These are phyloP conservation scores for Tetrastigma voinierianum DNA, from an alignment of 164 flowering plant species.

Conservation along the genomic window DNA sequence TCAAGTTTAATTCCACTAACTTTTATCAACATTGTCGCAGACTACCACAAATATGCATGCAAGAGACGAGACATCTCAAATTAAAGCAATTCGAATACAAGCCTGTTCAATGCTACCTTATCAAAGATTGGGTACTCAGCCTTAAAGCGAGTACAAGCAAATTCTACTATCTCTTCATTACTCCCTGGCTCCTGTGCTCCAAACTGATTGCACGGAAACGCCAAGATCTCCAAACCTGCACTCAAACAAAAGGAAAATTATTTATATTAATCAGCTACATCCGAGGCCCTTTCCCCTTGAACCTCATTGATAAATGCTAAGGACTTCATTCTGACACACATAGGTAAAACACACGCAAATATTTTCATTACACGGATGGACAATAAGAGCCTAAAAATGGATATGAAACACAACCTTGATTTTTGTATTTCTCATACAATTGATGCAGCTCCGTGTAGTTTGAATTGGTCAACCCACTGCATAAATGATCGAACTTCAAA, in stretches of 20 bases:
- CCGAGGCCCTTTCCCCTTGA: neutral
- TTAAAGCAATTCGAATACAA: neutral
- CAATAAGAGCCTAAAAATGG: neutral
- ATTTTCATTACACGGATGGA: neutral
- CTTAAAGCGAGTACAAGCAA: constrained; percentile 80
- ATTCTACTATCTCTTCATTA: constrained; percentile 62
- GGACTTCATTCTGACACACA: too few relatives aligned
- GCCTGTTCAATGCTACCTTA: constrained; percentile 44
- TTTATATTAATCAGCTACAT: neutral
- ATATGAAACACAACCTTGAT: constrained; percentile 49
- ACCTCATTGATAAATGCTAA: too few relatives aligned
- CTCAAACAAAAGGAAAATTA: neutral
- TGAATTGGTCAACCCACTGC: constrained; percentile 82
- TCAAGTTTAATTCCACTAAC: too few relatives aligned
- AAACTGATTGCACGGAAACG: constrained; percentile 94
- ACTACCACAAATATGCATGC: neutral
- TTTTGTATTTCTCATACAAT: constrained; percentile 71
- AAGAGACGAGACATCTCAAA: neutral
- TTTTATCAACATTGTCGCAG: too few relatives aligned
- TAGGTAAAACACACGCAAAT: neutral
- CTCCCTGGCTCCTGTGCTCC: constrained; percentile 79
- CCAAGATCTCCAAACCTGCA: constrained; percentile 82
- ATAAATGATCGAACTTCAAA: constrained; percentile 2
- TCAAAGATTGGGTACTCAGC: constrained; percentile 85
- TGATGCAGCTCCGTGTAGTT: constrained; percentile 76